Base-by-base conservation (phyloP, 2,329 filamentous ascomycete genomes). In the Fusarium caatingaense region DNA sequence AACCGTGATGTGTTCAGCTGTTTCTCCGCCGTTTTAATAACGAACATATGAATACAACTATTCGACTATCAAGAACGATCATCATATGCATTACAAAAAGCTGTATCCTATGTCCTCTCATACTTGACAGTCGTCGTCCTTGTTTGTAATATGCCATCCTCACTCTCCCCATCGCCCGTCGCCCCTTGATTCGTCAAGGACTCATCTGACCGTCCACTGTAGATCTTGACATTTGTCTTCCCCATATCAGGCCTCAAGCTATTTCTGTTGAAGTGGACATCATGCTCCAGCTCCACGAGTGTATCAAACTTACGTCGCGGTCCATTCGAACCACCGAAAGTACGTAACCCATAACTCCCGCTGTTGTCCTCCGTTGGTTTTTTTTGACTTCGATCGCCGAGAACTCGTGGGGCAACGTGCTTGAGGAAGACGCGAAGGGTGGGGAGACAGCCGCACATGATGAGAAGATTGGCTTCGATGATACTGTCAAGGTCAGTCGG, bases 231-330 rank as follows among this genome's bases (percentile, higher is more conserved):
- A 5, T 64, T 37, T 0, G 48, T 64, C 49, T 63, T 64, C 0
- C 58, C 58, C 42, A 56, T 8, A 0, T 56, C 58, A 6, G 60
- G 60, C 4, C 42, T 21, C 8, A 64, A 21, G 13, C 34, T 64
- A 0, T 11, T 27, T 12, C 58, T 56, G 7, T 63, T 63, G 7
- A 64, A 64, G 41, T 37, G 58, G 2, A 37, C 15, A 23, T 64
- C 58, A 12, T 56, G 59, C 3, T 64, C 60, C 20, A 64, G 9
- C 15, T 64, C 58, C 6, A 64, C 59, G 5, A 64, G 49, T 2
- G 60, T 64, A 6, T 64, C 60, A 21, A 64, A 64, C 13, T 15
- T 64, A 5, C 60, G 60, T 5, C 60, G 58, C 0, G 60, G 60
- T 0, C 58, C 60, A 21, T 64, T 64, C 1, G 60, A 64, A 7